A percentile compares a stretch with the other conserved stretches of the same genome.
Conservation (phyloP, 1,284 basidiomycete species). For the Paramarasmius palmivorus region DNA sequence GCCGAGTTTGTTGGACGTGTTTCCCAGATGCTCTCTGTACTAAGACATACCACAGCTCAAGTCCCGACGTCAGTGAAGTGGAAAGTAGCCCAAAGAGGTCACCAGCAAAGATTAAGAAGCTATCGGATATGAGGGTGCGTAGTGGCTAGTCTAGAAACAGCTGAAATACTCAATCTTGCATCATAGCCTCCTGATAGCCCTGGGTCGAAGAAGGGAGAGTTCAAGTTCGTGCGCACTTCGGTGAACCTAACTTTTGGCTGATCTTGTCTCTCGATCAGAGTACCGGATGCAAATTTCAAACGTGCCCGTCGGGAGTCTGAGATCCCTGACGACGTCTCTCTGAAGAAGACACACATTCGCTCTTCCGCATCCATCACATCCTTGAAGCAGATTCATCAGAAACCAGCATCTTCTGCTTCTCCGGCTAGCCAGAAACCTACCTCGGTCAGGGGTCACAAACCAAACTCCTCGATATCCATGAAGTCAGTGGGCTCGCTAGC, state of each 20-base stretch:
- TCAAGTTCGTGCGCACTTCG: background rate
- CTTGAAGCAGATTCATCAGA: slow-evolving; percentile 26
- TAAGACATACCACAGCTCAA: background rate
- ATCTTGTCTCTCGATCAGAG: slow-evolving; percentile 17
- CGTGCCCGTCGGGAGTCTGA: slow-evolving; percentile 29
- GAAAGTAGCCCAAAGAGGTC: slow-evolving; percentile 6
- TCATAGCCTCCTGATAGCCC: slow-evolving; percentile 14
- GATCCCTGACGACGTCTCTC: slow-evolving; percentile 19
- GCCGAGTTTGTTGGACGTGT: slow-evolving; percentile 19
- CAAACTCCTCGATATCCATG: slow-evolving; percentile 11
- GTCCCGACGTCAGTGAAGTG: slow-evolving; percentile 6
- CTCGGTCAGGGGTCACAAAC: slow-evolving; percentile 18
- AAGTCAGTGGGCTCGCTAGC: background rate
- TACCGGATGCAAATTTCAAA: slow-evolving; percentile 32
- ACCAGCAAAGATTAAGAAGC: slow-evolving; percentile 7
- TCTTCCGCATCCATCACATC: slow-evolving; percentile 32
- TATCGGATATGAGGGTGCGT: slow-evolving; percentile 15
- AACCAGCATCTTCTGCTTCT: slow-evolving; percentile 21
- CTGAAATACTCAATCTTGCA: background rate
- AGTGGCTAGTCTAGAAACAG: background rate
- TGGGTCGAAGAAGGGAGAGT: slow-evolving; percentile 4
- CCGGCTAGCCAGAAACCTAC: slow-evolving; percentile 26
- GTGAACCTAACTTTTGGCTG: background rate
- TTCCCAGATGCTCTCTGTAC: background rate
- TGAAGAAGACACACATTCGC: slow-evolving; percentile 27